Conservation (phyloP, 805 yeast genomes). For the Candida railenensis region DNA sequence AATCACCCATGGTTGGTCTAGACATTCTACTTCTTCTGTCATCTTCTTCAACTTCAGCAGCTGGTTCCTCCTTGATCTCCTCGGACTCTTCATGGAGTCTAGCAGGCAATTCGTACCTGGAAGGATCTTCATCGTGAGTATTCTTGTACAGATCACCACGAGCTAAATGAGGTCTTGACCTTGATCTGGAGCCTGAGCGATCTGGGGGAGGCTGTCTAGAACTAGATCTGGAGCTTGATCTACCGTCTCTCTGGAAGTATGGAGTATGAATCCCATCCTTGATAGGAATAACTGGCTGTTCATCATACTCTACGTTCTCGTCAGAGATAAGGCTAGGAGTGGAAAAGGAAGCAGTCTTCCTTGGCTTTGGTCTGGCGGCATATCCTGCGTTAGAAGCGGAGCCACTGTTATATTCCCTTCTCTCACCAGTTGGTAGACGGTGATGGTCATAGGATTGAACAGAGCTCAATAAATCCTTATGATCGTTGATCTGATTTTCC, state of each 20-base stretch:
- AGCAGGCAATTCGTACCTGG: constrained; percentile 43
- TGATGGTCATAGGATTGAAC: constrained; percentile 37
- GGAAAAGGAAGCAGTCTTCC: constrained; percentile 4
- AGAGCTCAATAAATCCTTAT: constrained; percentile 31
- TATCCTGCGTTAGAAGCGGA: neutral
- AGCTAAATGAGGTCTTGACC: constrained; percentile 60
- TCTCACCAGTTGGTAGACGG: constrained; percentile 17
- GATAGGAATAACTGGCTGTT: constrained; percentile 1
- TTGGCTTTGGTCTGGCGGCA: neutral
- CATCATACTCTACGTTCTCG: neutral
- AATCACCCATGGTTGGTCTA: constrained; percentile 44
- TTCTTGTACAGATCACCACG: constrained; percentile 76
- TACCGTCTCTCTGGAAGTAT: constrained; percentile 29
- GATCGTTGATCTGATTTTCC: constrained; percentile 37
- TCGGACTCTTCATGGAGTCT: constrained; percentile 18
- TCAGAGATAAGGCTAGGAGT: neutral
- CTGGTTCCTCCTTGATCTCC: constrained; percentile 21
- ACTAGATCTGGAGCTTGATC: constrained; percentile 31
- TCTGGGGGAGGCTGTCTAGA: constrained; percentile 16
- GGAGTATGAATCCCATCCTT: constrained; percentile 27
- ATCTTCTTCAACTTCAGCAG: constrained; percentile 26
- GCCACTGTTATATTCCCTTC: neutral
- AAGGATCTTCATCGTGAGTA: constrained; percentile 46
- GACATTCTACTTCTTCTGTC: constrained; percentile 39
- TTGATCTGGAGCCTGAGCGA: constrained; percentile 24